Base-by-base conservation (phyloP, 2,329 filamentous ascomycete species). In the Neophaeococcomyces aloes region DNA sequence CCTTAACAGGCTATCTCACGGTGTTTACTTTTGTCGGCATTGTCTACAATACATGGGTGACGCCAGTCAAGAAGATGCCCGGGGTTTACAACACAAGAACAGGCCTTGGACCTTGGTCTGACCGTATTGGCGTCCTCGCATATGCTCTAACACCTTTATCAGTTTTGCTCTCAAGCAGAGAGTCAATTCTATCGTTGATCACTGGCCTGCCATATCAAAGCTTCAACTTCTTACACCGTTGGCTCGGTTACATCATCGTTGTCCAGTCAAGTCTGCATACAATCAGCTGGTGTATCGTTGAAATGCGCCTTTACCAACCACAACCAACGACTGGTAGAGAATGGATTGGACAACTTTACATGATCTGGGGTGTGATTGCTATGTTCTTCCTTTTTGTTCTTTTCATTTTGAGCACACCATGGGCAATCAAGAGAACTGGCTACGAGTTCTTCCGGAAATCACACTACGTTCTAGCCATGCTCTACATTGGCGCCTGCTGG, bases 361-460 rank as follows among this genome's bases (percentile, higher is more conserved):
- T 84, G 44, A 70, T 86, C 47, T 86, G 81, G 74, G 83, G 83
- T 2, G 62, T 82, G 35, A 75, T 84, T 2, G 83, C 82, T 7
- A 76, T 84, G 65, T 65, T 73, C 4, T 60, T 86, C 4, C 61
- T 86, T 0, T 67, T 75, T 0, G 60, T 83, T 11, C 61, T 86
- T 1, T 74, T 78, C 46, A 56, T 78, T 4, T 65, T 83, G 41
- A 79, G 78, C 47, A 71, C 72, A 0, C 67, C 69, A 10, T 70
- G 68, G 58, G 78, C 70, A 1, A 81, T 86, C 45, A 69, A 72
- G 7, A 61, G 72, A 37, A 85, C 80, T 0, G 83, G 83, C 2
- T 86, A 88, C 59, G 83, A 87, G 55, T 78, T 82, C 61, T 87
- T 87, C 68, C 73, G 81, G 48, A 86, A 85, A 57, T 65, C 74